A percentile compares a stretch with the other conserved stretches of the same genome.
Evolutionary conservation across 1,284 basidiomycete species (phyloP).

Genomic region (Marasmius sp.): DNA sequence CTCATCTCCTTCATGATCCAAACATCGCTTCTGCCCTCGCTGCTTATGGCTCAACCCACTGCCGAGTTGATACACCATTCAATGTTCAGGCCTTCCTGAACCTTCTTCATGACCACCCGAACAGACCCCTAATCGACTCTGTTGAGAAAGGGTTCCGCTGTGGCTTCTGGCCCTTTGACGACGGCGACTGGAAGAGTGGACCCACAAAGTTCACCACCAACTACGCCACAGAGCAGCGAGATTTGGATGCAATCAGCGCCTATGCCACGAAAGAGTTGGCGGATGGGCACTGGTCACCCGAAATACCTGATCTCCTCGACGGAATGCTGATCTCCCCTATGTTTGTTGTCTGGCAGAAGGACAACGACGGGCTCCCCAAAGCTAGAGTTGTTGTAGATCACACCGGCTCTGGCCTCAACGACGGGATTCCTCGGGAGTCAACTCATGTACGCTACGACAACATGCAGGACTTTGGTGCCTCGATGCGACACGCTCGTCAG

Average conservation of each 20-base stretch:
- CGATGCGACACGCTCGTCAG: slow-evolving; percentile 17
- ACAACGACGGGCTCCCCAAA: slow-evolving; percentile 9
- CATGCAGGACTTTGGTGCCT: slow-evolving; percentile 26
- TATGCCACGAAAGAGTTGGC: slow-evolving; percentile 21
- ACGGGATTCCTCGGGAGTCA: slow-evolving; percentile 18
- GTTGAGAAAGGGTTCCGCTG: no score
- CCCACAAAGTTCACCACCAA: slow-evolving; percentile 10
- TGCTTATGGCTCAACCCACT: no score
- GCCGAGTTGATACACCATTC: no score
- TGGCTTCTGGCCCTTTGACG: slow-evolving; percentile 27
- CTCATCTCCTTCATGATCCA: no score
- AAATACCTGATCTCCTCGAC: slow-evolving; percentile 13
- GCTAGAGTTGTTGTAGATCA: slow-evolving; percentile 23
- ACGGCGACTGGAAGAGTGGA: slow-evolving; percentile 12
- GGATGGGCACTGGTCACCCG: slow-evolving; percentile 19
- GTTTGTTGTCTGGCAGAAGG: slow-evolving; percentile 24
- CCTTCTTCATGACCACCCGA: no score
- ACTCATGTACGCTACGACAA: slow-evolving; percentile 30
- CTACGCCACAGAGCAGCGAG: no score
- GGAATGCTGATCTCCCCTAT: slow-evolving; percentile 25
- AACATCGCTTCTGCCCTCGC: no score
- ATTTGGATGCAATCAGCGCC: slow-evolving; percentile 18
- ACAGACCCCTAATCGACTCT: no score
- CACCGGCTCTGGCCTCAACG: slow-evolving; percentile 23
- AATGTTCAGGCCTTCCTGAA: no score